phyloP scores from a whole-genome alignment of 495 filamentous ascomycete species.

The Talaromyces trachyspermus region DNA sequence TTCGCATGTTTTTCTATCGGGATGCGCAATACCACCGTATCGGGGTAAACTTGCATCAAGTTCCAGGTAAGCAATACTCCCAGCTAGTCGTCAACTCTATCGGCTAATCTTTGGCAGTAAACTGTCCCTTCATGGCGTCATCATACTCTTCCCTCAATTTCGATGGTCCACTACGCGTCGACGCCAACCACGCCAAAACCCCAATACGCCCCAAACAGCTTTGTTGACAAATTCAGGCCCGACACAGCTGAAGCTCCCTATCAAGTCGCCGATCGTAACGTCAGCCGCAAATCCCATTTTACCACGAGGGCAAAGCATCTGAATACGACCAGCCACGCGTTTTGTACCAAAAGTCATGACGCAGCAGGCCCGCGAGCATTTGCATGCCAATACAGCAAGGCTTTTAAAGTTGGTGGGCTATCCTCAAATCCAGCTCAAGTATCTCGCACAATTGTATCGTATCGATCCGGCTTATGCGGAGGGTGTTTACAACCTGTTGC shows the following conservation, averaged over 20 bases:
- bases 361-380: slow-evolving; percentile 31
- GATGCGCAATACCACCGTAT: slow-evolving; percentile 46
- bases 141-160: slow-evolving; percentile 36
- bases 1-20: slow-evolving; percentile 44
- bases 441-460: slow-evolving; percentile 47
- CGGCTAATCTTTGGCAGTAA: slow-evolving; percentile 16
- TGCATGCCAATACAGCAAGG: slow-evolving; percentile 40
- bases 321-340: slow-evolving; percentile 47
- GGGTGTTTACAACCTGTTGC: slow-evolving; percentile 39
- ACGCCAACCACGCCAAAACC: slow-evolving; percentile 43
- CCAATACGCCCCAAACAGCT: slow-evolving; percentile 51
- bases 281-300: slow-evolving; percentile 47
- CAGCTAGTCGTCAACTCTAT: neutral
- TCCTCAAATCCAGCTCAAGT: slow-evolving; percentile 35
- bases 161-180: slow-evolving; percentile 47
- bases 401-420: no score
- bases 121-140: slow-evolving; percentile 43
- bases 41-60: slow-evolving; percentile 41
- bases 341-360: slow-evolving; percentile 44
- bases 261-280: slow-evolving; percentile 38
- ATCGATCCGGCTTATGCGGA: slow-evolving; percentile 41
- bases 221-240: slow-evolving; percentile 46
- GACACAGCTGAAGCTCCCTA: slow-evolving; percentile 49
- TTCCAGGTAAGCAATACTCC: slow-evolving; percentile 21
- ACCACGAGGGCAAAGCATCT: slow-evolving; percentile 45